Percentiles rank a stretch among this genome's conserved stretches.
phyloP scores from a whole-genome alignment of 257 asterid genomes.

The Jacaranda mimosifolia region DNA sequence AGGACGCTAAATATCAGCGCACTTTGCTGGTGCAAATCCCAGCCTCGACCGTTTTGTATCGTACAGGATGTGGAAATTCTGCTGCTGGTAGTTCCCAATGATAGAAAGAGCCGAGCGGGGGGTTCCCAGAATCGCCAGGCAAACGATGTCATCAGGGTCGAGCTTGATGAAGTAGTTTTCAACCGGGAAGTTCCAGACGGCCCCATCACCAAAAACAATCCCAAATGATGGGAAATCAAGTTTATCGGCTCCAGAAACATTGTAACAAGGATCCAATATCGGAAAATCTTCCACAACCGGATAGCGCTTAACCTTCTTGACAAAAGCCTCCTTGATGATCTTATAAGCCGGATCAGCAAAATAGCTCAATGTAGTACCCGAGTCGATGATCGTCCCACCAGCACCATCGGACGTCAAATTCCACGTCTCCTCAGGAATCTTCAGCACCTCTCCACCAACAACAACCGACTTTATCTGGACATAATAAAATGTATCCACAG shows the following conservation, averaged over 20 bases:
- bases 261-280: conserved; percentile 81
- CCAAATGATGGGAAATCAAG: conserved; percentile 76
- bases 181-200: conserved; percentile 82
- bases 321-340: conserved; percentile 70
- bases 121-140: conserved; percentile 87
- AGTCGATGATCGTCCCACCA: conserved; percentile 90
- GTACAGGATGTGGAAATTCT: conserved; percentile 82
- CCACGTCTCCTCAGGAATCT: conserved; percentile 75
- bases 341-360: conserved; percentile 82
- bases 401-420: conserved; percentile 57
- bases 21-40: conserved; percentile 78
- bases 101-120: conserved; percentile 78
- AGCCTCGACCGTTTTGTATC: conserved; percentile 80
- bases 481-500: conserved; percentile 82
- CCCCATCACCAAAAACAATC: conserved; percentile 80
- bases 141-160: conserved; percentile 77
- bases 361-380: conserved; percentile 86
- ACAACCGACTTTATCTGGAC: conserved; percentile 68
- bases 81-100: conserved; percentile 93
- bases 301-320: conserved; percentile 55
- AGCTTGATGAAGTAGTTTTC: conserved; percentile 84
- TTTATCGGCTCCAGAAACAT: conserved; percentile 62
- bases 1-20: conserved; percentile 61
- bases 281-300: conserved; percentile 70
- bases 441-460: conserved; percentile 74